phyloP scores from a whole-genome alignment of 139 green algal genomes.

The Zygnema cylindricum region DNA sequence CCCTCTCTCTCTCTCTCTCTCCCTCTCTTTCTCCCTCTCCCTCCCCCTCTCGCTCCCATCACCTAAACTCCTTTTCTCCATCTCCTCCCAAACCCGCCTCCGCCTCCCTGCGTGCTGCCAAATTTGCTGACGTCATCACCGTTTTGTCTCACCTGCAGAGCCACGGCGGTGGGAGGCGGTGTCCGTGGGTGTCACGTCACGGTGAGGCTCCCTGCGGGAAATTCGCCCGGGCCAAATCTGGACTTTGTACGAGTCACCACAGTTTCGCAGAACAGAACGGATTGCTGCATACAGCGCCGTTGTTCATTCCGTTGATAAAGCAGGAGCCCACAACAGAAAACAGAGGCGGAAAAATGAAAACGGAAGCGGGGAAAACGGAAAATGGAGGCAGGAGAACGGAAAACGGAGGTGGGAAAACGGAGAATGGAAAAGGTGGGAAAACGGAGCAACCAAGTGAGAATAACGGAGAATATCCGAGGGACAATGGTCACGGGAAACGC shows the following conservation, averaged over 20 bases:
- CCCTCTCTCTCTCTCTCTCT: not conserved
- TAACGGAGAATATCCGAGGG: no score
- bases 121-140: not conserved
- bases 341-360: no score
- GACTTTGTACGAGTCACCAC: slow-evolving; percentile 6
- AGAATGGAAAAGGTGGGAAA: not conserved
- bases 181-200: not conserved
- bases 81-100: not conserved
- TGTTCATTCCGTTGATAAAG: not conserved
- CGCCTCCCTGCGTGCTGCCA: not conserved
- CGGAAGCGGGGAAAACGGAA: not conserved
- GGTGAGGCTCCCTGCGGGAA: not conserved
- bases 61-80: not conserved
- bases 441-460: no score
- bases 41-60: not conserved
- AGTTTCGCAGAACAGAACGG: not conserved
- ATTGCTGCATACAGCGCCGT: not conserved
- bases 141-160: no score
- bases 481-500: no score
- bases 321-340: no score
- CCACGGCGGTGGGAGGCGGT: slow-evolving; percentile 24
- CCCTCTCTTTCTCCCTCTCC: not conserved
- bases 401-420: not conserved
- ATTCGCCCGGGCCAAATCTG: slow-evolving; percentile 21
- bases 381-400: not conserved